Conservation (phyloP, 23 red algal genomes). For the Gracilaria domingensis region DNA sequence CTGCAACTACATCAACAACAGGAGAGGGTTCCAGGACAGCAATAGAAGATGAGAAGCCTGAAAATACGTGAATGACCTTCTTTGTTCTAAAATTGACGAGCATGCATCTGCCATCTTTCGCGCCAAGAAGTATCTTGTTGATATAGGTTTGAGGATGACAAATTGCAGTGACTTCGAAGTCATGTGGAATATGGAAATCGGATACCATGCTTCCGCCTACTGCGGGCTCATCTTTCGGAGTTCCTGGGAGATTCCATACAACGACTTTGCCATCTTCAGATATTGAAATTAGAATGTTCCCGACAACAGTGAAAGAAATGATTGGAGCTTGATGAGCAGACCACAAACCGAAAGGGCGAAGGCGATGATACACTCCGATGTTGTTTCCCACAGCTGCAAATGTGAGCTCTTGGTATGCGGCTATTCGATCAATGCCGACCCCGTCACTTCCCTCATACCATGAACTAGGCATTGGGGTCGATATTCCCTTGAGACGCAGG, state of each 20-base stretch:
- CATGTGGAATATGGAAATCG: constrained; percentile 50
- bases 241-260: constrained; percentile 57
- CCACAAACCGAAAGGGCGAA: constrained; percentile 52
- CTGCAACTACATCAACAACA: constrained; percentile 91
- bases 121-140: constrained; percentile 88
- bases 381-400: constrained; percentile 58
- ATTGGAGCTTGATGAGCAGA: constrained; percentile 60
- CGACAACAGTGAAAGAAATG: constrained; percentile 60
- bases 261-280: constrained; percentile 41
- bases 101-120: constrained; percentile 71
- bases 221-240: constrained; percentile 14
- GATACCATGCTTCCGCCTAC: constrained; percentile 33
- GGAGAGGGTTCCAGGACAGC: constrained; percentile 78
- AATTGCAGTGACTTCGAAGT: constrained; percentile 49
- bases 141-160: constrained; percentile 84
- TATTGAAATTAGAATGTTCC: constrained; percentile 61
- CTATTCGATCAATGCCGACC: constrained; percentile 23
- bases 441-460: constrained; percentile 32
- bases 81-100: constrained; percentile 77
- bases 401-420: constrained; percentile 73
- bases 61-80: constrained; percentile 73
- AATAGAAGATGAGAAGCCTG: constrained; percentile 48
- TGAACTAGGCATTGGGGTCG: constrained; percentile 57
- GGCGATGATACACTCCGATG: constrained; percentile 71
- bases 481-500: constrained; percentile 72